Evolutionary conservation across 768 basidiomycete genomes (phyloP).

Genomic region (Zangia roseola): DNA sequence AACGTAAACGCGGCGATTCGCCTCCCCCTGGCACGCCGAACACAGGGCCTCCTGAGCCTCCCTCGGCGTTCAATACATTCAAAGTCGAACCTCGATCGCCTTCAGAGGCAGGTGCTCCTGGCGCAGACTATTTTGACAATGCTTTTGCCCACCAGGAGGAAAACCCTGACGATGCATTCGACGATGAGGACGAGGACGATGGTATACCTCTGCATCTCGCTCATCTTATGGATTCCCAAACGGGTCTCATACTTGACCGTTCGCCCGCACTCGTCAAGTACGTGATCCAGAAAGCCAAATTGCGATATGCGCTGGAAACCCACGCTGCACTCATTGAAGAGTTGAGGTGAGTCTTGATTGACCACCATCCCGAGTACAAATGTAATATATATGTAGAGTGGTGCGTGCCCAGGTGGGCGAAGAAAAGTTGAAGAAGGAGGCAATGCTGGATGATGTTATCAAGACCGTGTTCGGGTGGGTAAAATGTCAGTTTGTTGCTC

Average conservation of each 20-base stretch:
- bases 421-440: conserved; percentile 61
- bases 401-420: conserved; percentile 49
- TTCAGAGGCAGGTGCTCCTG: conserved; percentile 32
- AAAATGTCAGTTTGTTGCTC: background rate
- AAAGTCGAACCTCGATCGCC: conserved; percentile 58
- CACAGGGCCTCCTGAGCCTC: conserved; percentile 21
- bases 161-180: conserved; percentile 14
- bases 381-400: conserved; percentile 25
- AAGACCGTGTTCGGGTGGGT: conserved; percentile 51
- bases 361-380: background rate
- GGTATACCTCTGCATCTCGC: conserved; percentile 54
- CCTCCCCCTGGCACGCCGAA: conserved; percentile 21
- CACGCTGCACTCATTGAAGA: conserved; percentile 67
- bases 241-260: conserved; percentile 67
- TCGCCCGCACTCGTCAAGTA: conserved; percentile 73
- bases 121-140: conserved; percentile 34
- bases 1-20: conserved; percentile 59
- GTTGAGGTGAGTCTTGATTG: conserved; percentile 36
- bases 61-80: conserved; percentile 55
- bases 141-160: conserved; percentile 16
- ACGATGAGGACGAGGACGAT: conserved; percentile 41
- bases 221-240: conserved; percentile 50
- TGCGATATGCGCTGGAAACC: conserved; percentile 64
- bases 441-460: conserved; percentile 54
- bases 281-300: conserved; percentile 66